Percentiles rank a stretch among this genome's conserved stretches.
These are phyloP conservation scores for Mycena leptocephala DNA, from an alignment of 768 basidiomycete species.

Conservation along the genomic window DNA sequence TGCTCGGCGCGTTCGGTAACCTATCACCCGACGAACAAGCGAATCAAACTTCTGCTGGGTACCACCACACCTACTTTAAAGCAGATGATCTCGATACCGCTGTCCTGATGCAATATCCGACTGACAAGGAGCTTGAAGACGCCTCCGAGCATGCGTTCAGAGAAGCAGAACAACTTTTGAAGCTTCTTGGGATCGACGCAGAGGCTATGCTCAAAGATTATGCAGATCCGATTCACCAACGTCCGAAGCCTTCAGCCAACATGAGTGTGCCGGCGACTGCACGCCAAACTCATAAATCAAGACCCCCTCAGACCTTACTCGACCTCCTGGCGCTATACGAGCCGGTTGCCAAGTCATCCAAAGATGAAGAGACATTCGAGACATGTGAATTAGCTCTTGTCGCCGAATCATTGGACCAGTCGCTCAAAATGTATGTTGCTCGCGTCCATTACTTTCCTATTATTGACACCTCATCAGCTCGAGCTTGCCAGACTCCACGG, in stretches of 20 bases:
- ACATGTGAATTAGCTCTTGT: constrained; percentile 37
- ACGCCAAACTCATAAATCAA: not conserved
- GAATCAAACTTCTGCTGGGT: constrained; percentile 35
- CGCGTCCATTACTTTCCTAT: not conserved
- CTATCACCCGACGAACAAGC: constrained; percentile 27
- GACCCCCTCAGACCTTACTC: not conserved
- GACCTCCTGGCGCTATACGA: not conserved
- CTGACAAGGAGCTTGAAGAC: constrained; percentile 31
- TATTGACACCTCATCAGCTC: not conserved
- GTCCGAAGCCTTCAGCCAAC: too few species aligned
- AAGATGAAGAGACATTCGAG: constrained; percentile 23
- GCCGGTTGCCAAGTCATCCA: not conserved
- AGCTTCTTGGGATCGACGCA: not conserved
- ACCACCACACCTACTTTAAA: constrained; percentile 42
- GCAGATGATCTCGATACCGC: constrained; percentile 29
- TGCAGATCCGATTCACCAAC: not conserved
- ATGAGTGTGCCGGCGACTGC: not conserved
- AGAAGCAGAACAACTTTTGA: not conserved
- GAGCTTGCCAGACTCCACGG: constrained; percentile 26
- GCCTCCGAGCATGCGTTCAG: not conserved
- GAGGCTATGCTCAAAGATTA: not conserved
- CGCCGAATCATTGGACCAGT: constrained; percentile 28
- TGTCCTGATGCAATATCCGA: constrained; percentile 29
- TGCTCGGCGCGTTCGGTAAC: constrained; percentile 29
- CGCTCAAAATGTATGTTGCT: constrained; percentile 25